Evolutionary conservation across 2,329 filamentous ascomycete genomes (phyloP).

Genomic region (Pyrenochaeta sp.): DNA sequence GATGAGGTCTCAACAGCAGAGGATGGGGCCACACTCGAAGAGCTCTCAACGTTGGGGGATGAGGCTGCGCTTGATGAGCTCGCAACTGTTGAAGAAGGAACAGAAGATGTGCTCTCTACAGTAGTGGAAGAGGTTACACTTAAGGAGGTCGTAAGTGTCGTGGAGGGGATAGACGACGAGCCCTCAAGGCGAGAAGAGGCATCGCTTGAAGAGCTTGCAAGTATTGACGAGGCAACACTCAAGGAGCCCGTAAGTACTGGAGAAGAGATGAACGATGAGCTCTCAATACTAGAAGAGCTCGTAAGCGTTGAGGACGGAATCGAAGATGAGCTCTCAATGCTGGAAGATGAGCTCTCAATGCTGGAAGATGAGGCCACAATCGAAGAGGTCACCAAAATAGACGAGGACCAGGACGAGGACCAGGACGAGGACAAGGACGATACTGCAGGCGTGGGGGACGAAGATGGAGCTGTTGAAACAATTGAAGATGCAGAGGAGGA

Average conservation of each 20-base stretch:
- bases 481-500: not conserved
- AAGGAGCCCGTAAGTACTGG: too few relatives aligned
- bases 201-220: too few relatives aligned
- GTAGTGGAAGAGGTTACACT: too few relatives aligned
- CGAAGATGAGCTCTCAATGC: not conserved
- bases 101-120: too few relatives aligned
- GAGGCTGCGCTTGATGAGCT: too few relatives aligned
- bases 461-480: not conserved
- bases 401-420: not conserved
- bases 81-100: too few relatives aligned
- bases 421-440: not conserved
- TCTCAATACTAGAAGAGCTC: too few relatives aligned
- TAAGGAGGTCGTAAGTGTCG: too few relatives aligned
- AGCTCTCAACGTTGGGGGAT: not conserved
- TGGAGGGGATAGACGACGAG: too few relatives aligned
- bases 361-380: not conserved
- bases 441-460: not conserved
- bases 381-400: not conserved
- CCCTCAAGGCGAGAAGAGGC: too few relatives aligned
- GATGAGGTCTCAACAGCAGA: not conserved
- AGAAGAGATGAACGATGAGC: too few relatives aligned
- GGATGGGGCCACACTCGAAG: not conserved
- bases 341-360: not conserved
- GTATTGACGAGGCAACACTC: too few relatives aligned
- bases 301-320: not conserved